These are phyloP conservation scores for Pseudogymnoascus sp. DNA, from an alignment of 2,329 filamentous ascomycete genomes.

Conservation along the genomic window DNA sequence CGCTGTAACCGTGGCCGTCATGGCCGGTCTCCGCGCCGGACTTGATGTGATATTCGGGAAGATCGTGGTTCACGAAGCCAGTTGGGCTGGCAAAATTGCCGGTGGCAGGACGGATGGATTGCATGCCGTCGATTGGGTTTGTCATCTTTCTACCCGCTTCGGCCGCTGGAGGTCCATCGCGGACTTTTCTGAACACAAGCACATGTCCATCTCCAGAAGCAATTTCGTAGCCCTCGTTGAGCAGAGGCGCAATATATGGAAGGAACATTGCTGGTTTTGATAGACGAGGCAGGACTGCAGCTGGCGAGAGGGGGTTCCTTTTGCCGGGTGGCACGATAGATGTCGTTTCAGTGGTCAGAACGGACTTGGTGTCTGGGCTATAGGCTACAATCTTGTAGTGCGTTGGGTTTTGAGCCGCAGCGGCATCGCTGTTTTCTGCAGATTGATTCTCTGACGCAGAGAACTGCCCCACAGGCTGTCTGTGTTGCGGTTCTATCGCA, in stretches of 20 bases:
- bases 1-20: conserved; percentile 43
- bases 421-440: neutral
- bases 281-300: conserved; percentile 53
- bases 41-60: conserved; percentile 35
- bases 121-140: conserved; percentile 50
- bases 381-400: conserved; percentile 62
- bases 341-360: conserved; percentile 54
- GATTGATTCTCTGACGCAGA: neutral
- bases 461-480: conserved; percentile 17
- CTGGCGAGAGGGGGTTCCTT: conserved; percentile 44
- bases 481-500: conserved; percentile 29
- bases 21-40: conserved; percentile 39
- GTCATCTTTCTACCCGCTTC: conserved; percentile 39
- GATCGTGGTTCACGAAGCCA: conserved; percentile 57
- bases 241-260: conserved; percentile 51
- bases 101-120: conserved; percentile 32
- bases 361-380: conserved; percentile 49
- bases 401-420: conserved; percentile 18
- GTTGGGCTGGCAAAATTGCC: conserved; percentile 58
- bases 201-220: conserved; percentile 56
- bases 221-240: conserved; percentile 59
- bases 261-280: conserved; percentile 59
- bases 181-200: conserved; percentile 59
- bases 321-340: conserved; percentile 45
- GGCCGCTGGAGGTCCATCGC: conserved; percentile 24